Conservation (phyloP, 768 basidiomycete genomes). For the Tricholoma terreum region DNA sequence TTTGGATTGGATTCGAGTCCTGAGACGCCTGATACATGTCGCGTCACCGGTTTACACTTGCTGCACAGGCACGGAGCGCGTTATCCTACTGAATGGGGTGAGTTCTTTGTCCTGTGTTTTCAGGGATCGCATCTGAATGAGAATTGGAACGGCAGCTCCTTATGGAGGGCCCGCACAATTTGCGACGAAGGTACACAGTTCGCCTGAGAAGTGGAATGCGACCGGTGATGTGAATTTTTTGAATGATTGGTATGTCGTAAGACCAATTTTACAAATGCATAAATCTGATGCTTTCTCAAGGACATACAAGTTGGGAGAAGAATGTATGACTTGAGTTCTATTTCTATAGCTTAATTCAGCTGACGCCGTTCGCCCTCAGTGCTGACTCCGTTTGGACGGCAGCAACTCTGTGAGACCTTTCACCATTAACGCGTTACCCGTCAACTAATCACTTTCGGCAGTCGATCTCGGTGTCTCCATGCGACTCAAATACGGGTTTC, state of each 20-base stretch:
- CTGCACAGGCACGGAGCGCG: slow-evolving; percentile 81
- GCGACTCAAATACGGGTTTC: slow-evolving; percentile 75
- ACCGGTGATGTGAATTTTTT: slow-evolving; percentile 69
- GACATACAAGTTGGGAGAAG: slow-evolving; percentile 89
- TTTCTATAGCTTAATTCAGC: slow-evolving; percentile 1
- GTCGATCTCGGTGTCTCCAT: slow-evolving; percentile 68
- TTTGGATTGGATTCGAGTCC: slow-evolving; percentile 76
- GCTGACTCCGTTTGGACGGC: slow-evolving; percentile 86
- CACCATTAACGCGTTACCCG: background rate
- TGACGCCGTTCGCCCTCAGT: slow-evolving; percentile 38
- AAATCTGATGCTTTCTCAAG: slow-evolving; percentile 32
- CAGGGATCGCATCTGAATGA: background rate
- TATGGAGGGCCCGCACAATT: slow-evolving; percentile 65
- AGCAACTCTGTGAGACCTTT: slow-evolving; percentile 67
- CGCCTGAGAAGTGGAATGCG: slow-evolving; percentile 59
- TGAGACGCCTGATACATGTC: slow-evolving; percentile 66
- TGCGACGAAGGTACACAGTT: slow-evolving; percentile 50
- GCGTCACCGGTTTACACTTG: slow-evolving; percentile 71
- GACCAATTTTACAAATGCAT: background rate
- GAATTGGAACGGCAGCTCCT: slow-evolving; percentile 33
- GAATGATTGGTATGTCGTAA: slow-evolving; percentile 67
- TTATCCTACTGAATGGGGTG: slow-evolving; percentile 65
- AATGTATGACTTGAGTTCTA: slow-evolving; percentile 44
- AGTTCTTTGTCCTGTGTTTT: slow-evolving; percentile 24
- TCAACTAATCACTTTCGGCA: slow-evolving; percentile 17